Evolutionary conservation across 176 grass and related monocot species (phyloP), one percentile per base, ranked within the genome.

Genomic region (Triticum urartu): DNA sequence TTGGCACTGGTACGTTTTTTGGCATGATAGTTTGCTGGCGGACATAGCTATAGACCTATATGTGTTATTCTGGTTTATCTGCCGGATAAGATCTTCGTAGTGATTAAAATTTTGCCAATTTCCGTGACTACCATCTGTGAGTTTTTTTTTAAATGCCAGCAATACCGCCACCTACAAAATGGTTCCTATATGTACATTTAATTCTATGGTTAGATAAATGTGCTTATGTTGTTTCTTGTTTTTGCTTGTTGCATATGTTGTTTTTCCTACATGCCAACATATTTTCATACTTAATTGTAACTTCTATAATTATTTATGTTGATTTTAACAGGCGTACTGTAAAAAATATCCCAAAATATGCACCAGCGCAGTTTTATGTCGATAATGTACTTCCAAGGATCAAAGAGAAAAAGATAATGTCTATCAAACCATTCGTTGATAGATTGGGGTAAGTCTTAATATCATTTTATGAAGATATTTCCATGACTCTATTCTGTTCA

Each of bases 371-470:
- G 15, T 99, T 99, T 80, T 99, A 99, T 62, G 95, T 99, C 52
- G 97, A 99, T 76, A 99, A 99, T 69, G 97, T 99, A 68, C 94
- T 99, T 91, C 97, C 94, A 79, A 99, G 97, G 88, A 89, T 99
- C 81, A 95, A 89, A 88, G 97, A 99, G 77, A 99, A 99, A 87
- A 92, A 90, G 66, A 99, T 99, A 94, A 99, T 99, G 97, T 93
- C 97, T 65, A 86, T 99, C 71, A 99, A 99, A 63, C 97, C 97
- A 15, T 99, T 99, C 34, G 97, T 96, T 59, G 97, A 99, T 89
- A 94, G 94, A 66, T 87, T 99, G 83, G 94, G 97, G 97, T 98
- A 94, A 92, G 88, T 91, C 1, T 48, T 84, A 10, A 15, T 20
- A 77, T 54, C 64, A 59, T 75, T 80, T 6, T 76, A 45, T 75